Base-by-base conservation (phyloP, 1,284 basidiomycete genomes). In the Pulveroboletus ridleyi region DNA sequence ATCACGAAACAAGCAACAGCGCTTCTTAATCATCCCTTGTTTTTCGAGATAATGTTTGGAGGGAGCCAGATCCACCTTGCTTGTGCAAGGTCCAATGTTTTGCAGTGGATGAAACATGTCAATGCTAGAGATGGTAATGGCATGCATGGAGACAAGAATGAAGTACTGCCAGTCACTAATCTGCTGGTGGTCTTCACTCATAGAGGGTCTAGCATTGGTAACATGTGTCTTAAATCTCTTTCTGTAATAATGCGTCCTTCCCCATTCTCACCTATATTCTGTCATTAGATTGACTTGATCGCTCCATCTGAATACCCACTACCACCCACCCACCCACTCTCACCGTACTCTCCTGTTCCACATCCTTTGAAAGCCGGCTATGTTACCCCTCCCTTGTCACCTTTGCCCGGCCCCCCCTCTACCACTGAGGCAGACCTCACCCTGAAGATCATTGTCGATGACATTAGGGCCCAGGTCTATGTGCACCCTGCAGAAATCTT, bases 401-500 rank as follows among this genome's bases (percentile, higher is more conserved):
- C n/a, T n/a, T n/a, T n/a, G n/a, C n/a, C n/a, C n/a, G n/a, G n/a
- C n/a, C 17, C 39, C 8, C 3, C 50, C 8, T 46, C 29, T 22
- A 5, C 4, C 5, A 29, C 42, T 17, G 42, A 25, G 2, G 39
- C 14, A 17, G 29, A 58, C 11, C 18, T 18, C 35, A 58, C 42
- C 14, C 33, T 35, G 29, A 71, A 20, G 23, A 57, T 61, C 14
- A 33, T 56, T n/a, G 55, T 71, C 14, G 64, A 67, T 23, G 39
- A 59, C n/a, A 59, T 67, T 13, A 56, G 65, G n/a, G 70, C 69
- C 1, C 72, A 66, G 62, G 72, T 86, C 17, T 81, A 78, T 44
- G 80, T 81, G 63, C 79, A 81, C 8, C 83, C 84, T 9, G 74
- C 69, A 7, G 84, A 86, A 67, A 71, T 86, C 29, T 86, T 85